phyloP scores from a whole-genome alignment of 2,329 filamentous ascomycete species.

The Phaeophleospora eucalypticola region DNA sequence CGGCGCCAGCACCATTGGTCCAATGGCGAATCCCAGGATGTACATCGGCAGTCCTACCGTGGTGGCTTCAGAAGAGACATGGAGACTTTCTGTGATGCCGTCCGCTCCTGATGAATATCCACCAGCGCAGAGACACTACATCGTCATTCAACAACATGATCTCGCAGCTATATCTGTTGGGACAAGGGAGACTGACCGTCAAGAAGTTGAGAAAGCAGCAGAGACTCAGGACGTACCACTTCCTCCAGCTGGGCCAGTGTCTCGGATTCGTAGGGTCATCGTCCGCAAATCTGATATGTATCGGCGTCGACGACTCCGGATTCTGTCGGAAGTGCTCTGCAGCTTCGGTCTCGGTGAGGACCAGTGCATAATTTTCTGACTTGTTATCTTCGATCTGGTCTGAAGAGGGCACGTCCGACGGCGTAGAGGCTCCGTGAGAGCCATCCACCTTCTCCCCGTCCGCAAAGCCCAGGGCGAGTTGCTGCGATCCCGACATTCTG shows the following conservation, averaged over 20 bases:
- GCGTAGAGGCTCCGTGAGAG: no score
- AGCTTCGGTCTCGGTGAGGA: conserved; percentile 17
- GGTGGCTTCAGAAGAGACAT: conserved; percentile 38
- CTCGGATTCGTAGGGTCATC: conserved; percentile 37
- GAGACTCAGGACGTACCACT: conserved; percentile 42
- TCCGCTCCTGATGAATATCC: conserved; percentile 43
- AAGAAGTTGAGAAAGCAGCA: conserved; percentile 35
- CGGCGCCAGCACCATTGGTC: conserved; percentile 17
- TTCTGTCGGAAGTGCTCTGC: conserved; percentile 13
- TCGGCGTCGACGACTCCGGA: conserved; percentile 18
- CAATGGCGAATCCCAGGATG: conserved; percentile 43
- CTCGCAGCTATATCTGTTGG: no score
- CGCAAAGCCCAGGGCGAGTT: no score
- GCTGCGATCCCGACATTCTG: no score
- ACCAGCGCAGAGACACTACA: conserved; percentile 38
- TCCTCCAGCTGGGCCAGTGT: conserved; percentile 37
- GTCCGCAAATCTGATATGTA: conserved; percentile 21
- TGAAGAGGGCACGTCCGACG: no score
- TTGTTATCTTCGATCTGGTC: no score
- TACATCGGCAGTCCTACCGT: conserved; percentile 46
- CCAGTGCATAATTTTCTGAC: background rate
- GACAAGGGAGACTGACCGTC: conserved; percentile 7
- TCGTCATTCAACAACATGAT: no score
- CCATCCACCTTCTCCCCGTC: no score
- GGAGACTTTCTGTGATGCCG: conserved; percentile 42